A percentile compares a stretch with the other conserved stretches of the same genome.
Evolutionary conservation across 257 asterid genomes (phyloP).

Genomic region (Anisodus tanguticus): DNA sequence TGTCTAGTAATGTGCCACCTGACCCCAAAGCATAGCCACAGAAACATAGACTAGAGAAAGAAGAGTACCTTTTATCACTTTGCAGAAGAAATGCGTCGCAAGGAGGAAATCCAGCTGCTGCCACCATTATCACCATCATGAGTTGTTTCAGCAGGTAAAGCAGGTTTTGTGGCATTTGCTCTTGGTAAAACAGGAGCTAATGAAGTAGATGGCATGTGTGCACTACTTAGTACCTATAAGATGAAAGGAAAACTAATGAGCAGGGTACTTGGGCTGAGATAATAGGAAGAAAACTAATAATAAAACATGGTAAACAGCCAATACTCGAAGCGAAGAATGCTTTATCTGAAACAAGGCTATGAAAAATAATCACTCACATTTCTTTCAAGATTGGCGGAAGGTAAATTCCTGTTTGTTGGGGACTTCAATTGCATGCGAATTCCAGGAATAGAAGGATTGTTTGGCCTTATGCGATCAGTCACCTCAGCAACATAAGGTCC

Average conservation of each 20-base stretch:
- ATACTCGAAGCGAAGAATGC: background rate
- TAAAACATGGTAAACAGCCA: background rate
- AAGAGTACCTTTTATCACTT: slow-evolving; percentile 57
- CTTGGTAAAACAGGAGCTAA: slow-evolving; percentile 62
- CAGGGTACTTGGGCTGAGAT: slow-evolving; percentile 20
- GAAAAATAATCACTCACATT: slow-evolving; percentile 56
- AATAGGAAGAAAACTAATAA: slow-evolving; percentile 3
- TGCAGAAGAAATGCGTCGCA: slow-evolving; percentile 88
- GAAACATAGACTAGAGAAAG: background rate
- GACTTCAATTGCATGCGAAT: slow-evolving; percentile 78
- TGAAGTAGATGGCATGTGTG: slow-evolving; percentile 67
- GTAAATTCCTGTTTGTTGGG: slow-evolving; percentile 60
- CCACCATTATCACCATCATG: slow-evolving; percentile 67
- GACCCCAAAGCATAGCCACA: background rate
- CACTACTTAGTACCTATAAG: slow-evolving; percentile 59
- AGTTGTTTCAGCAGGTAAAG: slow-evolving; percentile 59
- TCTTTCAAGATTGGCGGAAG: slow-evolving; percentile 64
- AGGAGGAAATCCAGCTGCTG: slow-evolving; percentile 89
- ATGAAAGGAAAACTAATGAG: slow-evolving; percentile 21
- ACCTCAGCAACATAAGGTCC: slow-evolving; percentile 60
- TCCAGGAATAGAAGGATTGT: slow-evolving; percentile 58
- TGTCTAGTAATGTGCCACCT: slow-evolving; percentile 2
- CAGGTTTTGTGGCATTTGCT: slow-evolving; percentile 63
- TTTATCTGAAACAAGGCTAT: slow-evolving; percentile 16
- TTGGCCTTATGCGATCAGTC: slow-evolving; percentile 65